Percentiles rank a stretch among this genome's conserved stretches.
These are phyloP conservation scores for Colletotrichum sp. DNA, from an alignment of 2,329 filamentous ascomycete species.

Conservation along the genomic window DNA sequence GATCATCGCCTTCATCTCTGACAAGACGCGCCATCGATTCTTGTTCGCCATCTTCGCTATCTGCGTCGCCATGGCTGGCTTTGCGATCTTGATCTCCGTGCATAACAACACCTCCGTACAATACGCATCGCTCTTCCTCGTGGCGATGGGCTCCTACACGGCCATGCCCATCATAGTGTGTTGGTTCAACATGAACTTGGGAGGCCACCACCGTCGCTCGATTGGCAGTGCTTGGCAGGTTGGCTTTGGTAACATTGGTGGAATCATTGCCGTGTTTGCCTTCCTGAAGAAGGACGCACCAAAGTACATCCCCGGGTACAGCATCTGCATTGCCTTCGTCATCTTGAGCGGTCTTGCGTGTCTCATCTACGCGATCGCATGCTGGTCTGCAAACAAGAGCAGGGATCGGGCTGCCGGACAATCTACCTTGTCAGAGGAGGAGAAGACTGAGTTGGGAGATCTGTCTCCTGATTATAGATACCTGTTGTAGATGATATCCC, in stretches of 20 bases:
- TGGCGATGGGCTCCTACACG: slow-evolving; percentile 79
- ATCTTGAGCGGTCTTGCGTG: slow-evolving; percentile 69
- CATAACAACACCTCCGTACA: slow-evolving; percentile 71
- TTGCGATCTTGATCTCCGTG: slow-evolving; percentile 74
- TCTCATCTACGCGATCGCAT: slow-evolving; percentile 62
- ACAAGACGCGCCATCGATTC: slow-evolving; percentile 76
- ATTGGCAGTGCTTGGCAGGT: slow-evolving; percentile 80
- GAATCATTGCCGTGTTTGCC: slow-evolving; percentile 77
- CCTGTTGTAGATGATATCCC: slow-evolving; percentile 42
- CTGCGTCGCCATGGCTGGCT: slow-evolving; percentile 72
- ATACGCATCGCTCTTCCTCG: slow-evolving; percentile 83
- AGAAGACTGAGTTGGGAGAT: slow-evolving; percentile 67
- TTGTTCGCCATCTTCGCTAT: slow-evolving; percentile 74
- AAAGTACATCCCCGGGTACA: slow-evolving; percentile 74
- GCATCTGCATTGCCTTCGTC: slow-evolving; percentile 77
- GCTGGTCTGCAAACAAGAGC: slow-evolving; percentile 64
- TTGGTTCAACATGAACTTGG: slow-evolving; percentile 84
- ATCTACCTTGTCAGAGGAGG: slow-evolving; percentile 57
- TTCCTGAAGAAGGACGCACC: slow-evolving; percentile 73
- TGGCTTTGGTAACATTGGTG: slow-evolving; percentile 80
- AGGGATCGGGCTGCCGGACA: slow-evolving; percentile 56
- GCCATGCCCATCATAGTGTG: slow-evolving; percentile 90
- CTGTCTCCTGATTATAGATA: slow-evolving; percentile 66
- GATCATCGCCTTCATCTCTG: slow-evolving; percentile 74
- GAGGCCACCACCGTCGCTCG: slow-evolving; percentile 72